Conservation (phyloP, 2,329 filamentous ascomycete genomes). For the Phoma sp. region DNA sequence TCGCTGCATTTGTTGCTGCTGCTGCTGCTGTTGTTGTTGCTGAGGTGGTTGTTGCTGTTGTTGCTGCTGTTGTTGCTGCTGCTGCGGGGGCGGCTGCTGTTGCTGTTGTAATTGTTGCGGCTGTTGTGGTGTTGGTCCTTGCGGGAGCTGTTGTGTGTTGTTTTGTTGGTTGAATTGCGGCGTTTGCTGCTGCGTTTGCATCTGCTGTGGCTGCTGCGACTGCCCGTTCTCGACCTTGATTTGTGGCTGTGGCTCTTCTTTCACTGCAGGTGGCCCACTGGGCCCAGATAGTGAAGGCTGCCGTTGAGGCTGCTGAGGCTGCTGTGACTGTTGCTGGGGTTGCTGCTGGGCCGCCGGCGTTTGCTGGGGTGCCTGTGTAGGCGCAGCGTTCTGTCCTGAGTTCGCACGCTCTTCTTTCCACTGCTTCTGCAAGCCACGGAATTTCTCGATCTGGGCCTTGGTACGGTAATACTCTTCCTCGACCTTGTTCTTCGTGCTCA, state of each 20-base stretch:
- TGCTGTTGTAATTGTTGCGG: slow-evolving; percentile 17
- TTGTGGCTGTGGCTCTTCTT: slow-evolving; percentile 43
- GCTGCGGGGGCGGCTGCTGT: slow-evolving; percentile 20
- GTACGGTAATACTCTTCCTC: slow-evolving; percentile 39
- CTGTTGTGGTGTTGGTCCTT: slow-evolving; percentile 4
- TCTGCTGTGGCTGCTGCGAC: slow-evolving; percentile 24
- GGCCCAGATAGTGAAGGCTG: slow-evolving; percentile 39
- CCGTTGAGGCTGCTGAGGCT: slow-evolving; percentile 33
- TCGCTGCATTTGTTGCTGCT: slow-evolving; percentile 31
- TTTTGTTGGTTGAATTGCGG: slow-evolving; percentile 37
- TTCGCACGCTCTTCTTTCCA: slow-evolving; percentile 44
- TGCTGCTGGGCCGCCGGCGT: slow-evolving; percentile 24
- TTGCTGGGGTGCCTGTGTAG: slow-evolving; percentile 28
- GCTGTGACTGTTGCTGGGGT: slow-evolving; percentile 29
- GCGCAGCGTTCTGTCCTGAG: slow-evolving; percentile 37
- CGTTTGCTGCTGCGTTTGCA: slow-evolving; percentile 16
- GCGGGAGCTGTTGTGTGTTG: slow-evolving; percentile 13
- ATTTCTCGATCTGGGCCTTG: slow-evolving; percentile 44
- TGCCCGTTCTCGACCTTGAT: slow-evolving; percentile 46
- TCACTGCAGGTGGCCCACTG: slow-evolving; percentile 32
- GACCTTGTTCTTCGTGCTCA: slow-evolving; percentile 32
- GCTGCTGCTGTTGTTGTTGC: slow-evolving; percentile 29
- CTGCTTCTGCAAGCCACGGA: slow-evolving; percentile 41
- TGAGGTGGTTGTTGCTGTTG: slow-evolving; percentile 20
- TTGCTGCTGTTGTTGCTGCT: slow-evolving; percentile 19